Base-by-base conservation (phyloP, 441 rosid species). In the Mallotus japonicus region DNA sequence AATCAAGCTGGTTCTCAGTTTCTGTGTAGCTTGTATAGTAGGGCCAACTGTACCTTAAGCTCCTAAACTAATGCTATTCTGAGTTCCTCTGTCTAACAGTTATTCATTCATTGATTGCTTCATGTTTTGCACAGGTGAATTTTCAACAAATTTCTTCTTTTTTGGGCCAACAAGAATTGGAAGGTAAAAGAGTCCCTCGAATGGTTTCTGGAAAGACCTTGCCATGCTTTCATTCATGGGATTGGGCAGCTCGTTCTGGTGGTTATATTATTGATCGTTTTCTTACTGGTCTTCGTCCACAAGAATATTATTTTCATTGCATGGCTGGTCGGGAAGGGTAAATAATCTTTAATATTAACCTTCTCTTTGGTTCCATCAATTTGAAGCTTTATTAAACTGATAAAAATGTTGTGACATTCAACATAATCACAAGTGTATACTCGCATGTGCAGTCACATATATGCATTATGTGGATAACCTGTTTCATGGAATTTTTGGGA, bases 311-410 rank as follows among this genome's bases (percentile, higher is more conserved):
- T 81, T 96, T 93, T 81, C 99, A 96, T 81, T 96, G 99, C 86
- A 96, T 96, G 99, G 97, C 99, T 80, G 99, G 99, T 67, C 95
- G 98, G 77, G 98, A 96, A 85, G 99, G 99, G 99, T 96, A 89
- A 86, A 71, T 63, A 11, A 70, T 46, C 73, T 65, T 64, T 46
- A 49, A 47, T 65, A 42, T 77, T 40, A 53, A 51, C n/a, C 53
- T 37, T 55, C 65, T 76, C 60, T 51, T 42, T 19, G 12, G 46
- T 28, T 58, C 7, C 61, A 46, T 24, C 17, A 20, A 8, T 55
- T 24, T 37, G 49, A 20, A 62, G 24, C 58, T 65, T 17, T 72
- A 14, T 65, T 61, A 32, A 75, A 34, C 34, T 61, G 46, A 19
- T 28, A 9, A 14, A 14, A 7, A 50, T 64, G 60, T 67, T 37